phyloP scores from a whole-genome alignment of 2,329 filamentous ascomycete species.

The Botryotinia narcissicola region DNA sequence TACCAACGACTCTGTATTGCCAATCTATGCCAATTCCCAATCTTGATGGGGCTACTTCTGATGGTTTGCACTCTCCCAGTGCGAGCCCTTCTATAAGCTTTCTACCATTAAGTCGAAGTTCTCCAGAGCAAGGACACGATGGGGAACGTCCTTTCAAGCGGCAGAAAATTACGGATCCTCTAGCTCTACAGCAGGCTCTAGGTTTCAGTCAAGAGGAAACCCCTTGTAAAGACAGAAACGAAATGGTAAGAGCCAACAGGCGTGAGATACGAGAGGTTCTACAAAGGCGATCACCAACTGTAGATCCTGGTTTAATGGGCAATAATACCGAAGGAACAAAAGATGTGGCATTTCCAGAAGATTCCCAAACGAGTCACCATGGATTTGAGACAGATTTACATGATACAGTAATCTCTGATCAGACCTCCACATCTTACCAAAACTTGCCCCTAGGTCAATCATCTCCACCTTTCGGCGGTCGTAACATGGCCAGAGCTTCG shows the following conservation, averaged over 20 bases:
- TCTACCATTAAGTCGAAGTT: background rate
- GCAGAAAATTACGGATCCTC: background rate
- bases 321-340: background rate
- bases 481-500: background rate
- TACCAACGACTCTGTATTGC: background rate
- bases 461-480: background rate
- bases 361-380: background rate
- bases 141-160: background rate
- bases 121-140: background rate
- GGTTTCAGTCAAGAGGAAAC: conserved; percentile 18
- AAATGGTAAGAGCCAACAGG: conserved; percentile 16
- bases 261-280: conserved; percentile 4
- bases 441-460: background rate
- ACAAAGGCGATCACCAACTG: background rate
- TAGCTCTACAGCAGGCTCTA: background rate
- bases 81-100: background rate
- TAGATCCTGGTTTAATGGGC: too few species aligned
- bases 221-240: conserved; percentile 3
- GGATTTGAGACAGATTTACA: background rate
- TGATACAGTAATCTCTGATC: background rate
- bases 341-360: background rate
- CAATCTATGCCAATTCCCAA: background rate
- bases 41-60: conserved; percentile 3
- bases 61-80: background rate
- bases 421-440: background rate